Base-by-base conservation (phyloP, 1,284 basidiomycete genomes). In the Ustilago crameri region DNA sequence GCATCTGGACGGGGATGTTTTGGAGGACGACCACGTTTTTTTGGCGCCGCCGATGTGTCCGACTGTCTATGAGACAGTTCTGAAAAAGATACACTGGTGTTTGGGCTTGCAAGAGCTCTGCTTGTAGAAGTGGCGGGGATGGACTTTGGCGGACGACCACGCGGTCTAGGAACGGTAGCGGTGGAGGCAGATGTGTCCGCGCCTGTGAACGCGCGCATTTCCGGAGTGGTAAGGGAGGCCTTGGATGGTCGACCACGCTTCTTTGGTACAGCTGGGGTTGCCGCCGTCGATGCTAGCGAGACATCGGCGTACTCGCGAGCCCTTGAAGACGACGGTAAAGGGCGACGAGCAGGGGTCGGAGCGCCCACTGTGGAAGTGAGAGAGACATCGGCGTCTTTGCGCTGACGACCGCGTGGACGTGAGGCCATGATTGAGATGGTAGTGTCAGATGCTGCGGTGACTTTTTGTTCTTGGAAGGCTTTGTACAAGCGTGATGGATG, bases 351-450 rank as follows among this genome's bases (percentile, higher is more conserved):
- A 10, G 66, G 66, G 0, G 66, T 59, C 12, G 60, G 59, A 32
- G 48, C 66, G 17, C 58, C 64, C 8, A 61, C 56, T 7, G 66
- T 69, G 8, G 66, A 69, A 24, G 46, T 58, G 34, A 69, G 60
- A 8, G 66, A 69, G 5, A 63, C 55, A 32, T 69, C 53, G 42
- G 45, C 54, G n/a, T 50, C 42, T 18, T 48, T 50, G 9, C 46
- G 55, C 9, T 49, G 51, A n/a, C 47, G 35, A 14, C 41, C 56
- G 30, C 38, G 46, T 0, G 30, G 54, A 32, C 55, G 55, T 18
- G 55, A 50, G 20, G 24, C 14, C 37, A 52, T 49, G 45, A 32
- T 40, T 23, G 62, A 63, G 7, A 26, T 34, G 14, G 59, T 55
- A 26, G 20, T 34, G 20, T 61, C 47, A 34, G 51, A 45, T 12